Evolutionary conservation across 129 eudicot genomes (phyloP).

Genomic region (Helianthus tuberosus): DNA sequence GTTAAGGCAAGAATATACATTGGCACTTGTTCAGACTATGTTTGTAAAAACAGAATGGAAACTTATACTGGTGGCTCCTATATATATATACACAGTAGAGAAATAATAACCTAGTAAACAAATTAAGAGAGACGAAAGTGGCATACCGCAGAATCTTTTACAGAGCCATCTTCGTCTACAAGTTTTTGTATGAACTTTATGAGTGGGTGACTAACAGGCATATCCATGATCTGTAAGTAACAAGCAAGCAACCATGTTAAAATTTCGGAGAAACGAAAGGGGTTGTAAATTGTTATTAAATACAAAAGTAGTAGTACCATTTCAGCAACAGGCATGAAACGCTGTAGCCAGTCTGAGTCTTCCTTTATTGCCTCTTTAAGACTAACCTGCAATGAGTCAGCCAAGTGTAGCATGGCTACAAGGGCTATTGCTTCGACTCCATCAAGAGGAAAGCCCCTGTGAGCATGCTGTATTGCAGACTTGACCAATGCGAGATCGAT

Average conservation of each 20-base stretch:
- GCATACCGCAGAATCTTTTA: constrained; percentile 93
- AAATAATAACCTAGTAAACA: too few species aligned
- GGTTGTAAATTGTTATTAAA: not conserved
- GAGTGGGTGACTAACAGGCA: constrained; percentile 57
- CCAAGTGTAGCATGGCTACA: constrained; percentile 52
- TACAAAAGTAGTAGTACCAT: constrained; percentile 39
- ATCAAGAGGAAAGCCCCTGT: constrained; percentile 55
- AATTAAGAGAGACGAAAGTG: constrained; percentile 1
- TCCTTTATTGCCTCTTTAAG: constrained; percentile 70
- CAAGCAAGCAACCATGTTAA: not conserved
- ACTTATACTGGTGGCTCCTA: too few species aligned
- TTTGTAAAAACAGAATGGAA: too few species aligned
- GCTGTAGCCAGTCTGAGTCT: constrained; percentile 61
- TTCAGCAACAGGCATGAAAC: constrained; percentile 80
- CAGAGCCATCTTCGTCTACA: constrained; percentile 85
- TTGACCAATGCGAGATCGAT: constrained; percentile 60
- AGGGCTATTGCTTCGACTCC: constrained; percentile 79
- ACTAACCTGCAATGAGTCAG: constrained; percentile 67
- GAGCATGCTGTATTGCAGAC: constrained; percentile 64
- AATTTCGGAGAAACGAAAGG: not conserved
- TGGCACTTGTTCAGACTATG: not conserved
- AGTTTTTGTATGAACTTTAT: constrained; percentile 65
- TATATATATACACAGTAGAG: too few species aligned
- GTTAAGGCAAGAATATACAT: constrained; percentile 14
- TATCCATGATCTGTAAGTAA: constrained; percentile 64